Evolutionary conservation across 1,139 yeast genomes (phyloP), one percentile per base, ranked within the genome.

Genomic region (Pneumocystis canis): DNA sequence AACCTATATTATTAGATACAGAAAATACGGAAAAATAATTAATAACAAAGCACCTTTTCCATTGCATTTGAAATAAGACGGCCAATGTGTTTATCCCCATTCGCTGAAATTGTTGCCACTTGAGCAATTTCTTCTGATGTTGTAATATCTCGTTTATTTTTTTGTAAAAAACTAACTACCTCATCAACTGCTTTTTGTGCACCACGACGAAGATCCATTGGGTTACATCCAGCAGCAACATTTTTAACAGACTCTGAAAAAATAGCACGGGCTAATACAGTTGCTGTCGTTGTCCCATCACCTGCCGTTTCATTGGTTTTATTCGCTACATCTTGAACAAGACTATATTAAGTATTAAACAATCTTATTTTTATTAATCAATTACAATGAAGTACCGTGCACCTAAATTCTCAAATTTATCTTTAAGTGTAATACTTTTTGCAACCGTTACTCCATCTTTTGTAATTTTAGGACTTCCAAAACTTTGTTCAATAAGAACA

Each of bases 361-460:
- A 25, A 47, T 9, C 1, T n/a, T 7, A 14, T 31, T 11, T 47
- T 25, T 9, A 47, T 20, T 9, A n/a, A n/a, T n/a, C n/a, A n/a
- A 9, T 18, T 7, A 11, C 11, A 20, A n/a, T 6, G 6, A 14
- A 20, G 5, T 37, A 59, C 54, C 88, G 88, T 68, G 98, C 98
- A 68, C 98, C 98, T 79, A 89, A 79, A 78, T 92, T 95, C 80
- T 92, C 97, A 73, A 90, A 92, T 78, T 89, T 89, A 79, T 92
- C 95, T 75, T 89, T 80, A 71, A 92, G 80, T 63, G 84, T 83
- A 73, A 92, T 85, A 66, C 96, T 65, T 62, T 82, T 84, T 69
- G 98, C 98, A 67, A 92, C 98, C 60, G 98, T 92, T 65, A 92
- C 98, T 84, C 98, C 98, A 76, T 92, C 98, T 80, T 92, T 92